Conservation (phyloP, 2,329 filamentous ascomycete genomes). For the Beauveria caledonica region DNA sequence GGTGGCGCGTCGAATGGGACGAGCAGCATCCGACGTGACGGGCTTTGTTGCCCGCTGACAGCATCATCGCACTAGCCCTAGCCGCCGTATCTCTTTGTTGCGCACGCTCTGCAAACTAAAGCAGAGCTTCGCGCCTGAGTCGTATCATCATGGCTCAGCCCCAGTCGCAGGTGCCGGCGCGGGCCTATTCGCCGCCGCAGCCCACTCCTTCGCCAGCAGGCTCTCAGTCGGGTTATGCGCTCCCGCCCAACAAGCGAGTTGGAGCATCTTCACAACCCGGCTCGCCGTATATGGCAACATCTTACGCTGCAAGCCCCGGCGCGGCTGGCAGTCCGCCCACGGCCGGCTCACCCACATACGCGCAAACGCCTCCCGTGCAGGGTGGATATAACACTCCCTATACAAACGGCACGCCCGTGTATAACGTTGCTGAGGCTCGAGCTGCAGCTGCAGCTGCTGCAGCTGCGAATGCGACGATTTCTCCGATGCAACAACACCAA, state of each 20-base stretch:
- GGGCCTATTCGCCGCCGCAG: slow-evolving; percentile 55
- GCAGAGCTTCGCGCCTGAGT: slow-evolving; percentile 3
- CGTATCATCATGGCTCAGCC: slow-evolving; percentile 48
- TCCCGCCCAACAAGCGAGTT: slow-evolving; percentile 62
- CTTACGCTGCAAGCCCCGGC: slow-evolving; percentile 40
- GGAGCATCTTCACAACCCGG: slow-evolving; percentile 59
- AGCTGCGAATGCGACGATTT: slow-evolving; percentile 25
- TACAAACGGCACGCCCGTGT: slow-evolving; percentile 28
- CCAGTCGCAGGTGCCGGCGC: slow-evolving; percentile 42
- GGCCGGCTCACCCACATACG: slow-evolving; percentile 28
- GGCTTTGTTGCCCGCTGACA: slow-evolving; percentile 42
- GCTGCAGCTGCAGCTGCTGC: slow-evolving; percentile 21
- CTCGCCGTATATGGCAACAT: slow-evolving; percentile 50
- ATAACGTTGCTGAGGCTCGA: slow-evolving; percentile 28
- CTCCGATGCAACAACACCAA: slow-evolving; percentile 27
- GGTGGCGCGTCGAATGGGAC: slow-evolving; percentile 37
- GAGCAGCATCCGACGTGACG: slow-evolving; percentile 35
- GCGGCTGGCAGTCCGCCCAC: slow-evolving; percentile 32
- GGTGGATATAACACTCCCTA: slow-evolving; percentile 29
- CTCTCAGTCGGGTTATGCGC: slow-evolving; percentile 42
- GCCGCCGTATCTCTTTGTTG: slow-evolving; percentile 6
- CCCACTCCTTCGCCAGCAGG: slow-evolving; percentile 53
- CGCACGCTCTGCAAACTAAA: slow-evolving; percentile 4
- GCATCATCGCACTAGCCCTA: slow-evolving; percentile 17
- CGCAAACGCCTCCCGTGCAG: slow-evolving; percentile 24